Percentiles rank a stretch among this genome's conserved stretches.
phyloP scores from a whole-genome alignment of 495 filamentous ascomycete species.

The Aspergillus coremiiformis region DNA sequence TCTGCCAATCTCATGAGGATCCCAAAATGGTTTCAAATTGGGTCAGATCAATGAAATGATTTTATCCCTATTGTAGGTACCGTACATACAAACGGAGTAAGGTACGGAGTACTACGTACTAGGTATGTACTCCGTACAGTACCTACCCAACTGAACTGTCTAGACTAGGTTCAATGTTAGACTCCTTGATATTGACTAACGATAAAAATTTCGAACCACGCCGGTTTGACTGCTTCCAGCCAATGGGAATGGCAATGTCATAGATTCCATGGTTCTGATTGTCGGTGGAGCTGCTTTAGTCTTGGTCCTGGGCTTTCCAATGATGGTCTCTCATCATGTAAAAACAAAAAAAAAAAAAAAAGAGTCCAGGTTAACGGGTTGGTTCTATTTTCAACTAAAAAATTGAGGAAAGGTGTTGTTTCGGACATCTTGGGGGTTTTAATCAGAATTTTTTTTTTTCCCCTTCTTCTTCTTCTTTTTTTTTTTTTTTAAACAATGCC shows the following conservation, averaged over 20 bases:
- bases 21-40: not conserved
- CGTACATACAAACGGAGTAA: not conserved
- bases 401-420: not conserved
- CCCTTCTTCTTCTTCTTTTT: too few species aligned
- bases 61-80: not conserved
- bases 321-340: not conserved
- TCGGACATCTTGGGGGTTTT: too few species aligned
- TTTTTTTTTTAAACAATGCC: too few species aligned
- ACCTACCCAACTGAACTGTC: not conserved
- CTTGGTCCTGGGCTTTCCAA: not conserved
- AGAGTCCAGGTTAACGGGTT: not conserved
- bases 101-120: too few species aligned
- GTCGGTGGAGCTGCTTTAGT: slow-evolving; percentile 8
- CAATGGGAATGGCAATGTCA: slow-evolving; percentile 13
- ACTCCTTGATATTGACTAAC: not conserved
- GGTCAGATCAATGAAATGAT: not conserved
- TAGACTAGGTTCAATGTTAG: not conserved
- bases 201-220: slow-evolving; percentile 7
- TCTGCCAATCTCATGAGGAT: slow-evolving; percentile 2
- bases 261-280: slow-evolving; percentile 20
- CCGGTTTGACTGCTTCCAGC: slow-evolving; percentile 4
- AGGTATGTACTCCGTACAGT: too few species aligned
- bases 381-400: not conserved
- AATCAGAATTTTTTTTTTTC: not conserved
- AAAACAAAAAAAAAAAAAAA: too few species aligned